Conservation (phyloP, 345 rosid genomes). For the Populus deltoides region DNA sequence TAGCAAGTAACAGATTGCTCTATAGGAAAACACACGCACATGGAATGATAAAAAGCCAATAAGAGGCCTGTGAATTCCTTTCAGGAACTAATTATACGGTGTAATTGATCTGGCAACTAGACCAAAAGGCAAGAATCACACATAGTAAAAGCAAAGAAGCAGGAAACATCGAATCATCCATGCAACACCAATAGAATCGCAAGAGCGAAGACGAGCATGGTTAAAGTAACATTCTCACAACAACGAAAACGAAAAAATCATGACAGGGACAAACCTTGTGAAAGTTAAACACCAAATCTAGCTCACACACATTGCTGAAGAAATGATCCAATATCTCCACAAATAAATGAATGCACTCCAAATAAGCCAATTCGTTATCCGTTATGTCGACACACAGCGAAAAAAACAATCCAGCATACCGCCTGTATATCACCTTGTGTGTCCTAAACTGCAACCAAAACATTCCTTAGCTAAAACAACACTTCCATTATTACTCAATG, state of each 20-base stretch:
- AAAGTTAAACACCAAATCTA: conserved; percentile 92
- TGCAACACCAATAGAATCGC: neutral
- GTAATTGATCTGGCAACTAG: neutral
- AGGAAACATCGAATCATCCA: neutral
- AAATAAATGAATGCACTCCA: conserved; percentile 91
- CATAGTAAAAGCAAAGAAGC: neutral
- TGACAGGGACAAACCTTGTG: conserved; percentile 60
- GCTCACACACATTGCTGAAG: conserved; percentile 99
- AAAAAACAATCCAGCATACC: conserved; percentile 93
- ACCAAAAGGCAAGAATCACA: neutral
- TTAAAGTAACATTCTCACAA: neutral
- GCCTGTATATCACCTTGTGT: conserved; percentile 91
- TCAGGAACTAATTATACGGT: neutral
- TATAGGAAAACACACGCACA: neutral
- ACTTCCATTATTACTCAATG: neutral
- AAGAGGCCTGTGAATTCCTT: neutral
- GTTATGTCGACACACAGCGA: conserved; percentile 95
- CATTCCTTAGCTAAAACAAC: neutral
- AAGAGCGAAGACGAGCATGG: neutral
- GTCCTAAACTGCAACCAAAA: conserved; percentile 70
- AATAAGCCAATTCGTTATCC: conserved; percentile 87
- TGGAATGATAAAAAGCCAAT: neutral
- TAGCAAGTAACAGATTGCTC: neutral
- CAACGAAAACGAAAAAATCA: neutral
- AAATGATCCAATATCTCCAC: conserved; percentile 98